phyloP scores from a whole-genome alignment of 2,329 filamentous ascomycete genomes.

The Endoconidiophora laricicola region DNA sequence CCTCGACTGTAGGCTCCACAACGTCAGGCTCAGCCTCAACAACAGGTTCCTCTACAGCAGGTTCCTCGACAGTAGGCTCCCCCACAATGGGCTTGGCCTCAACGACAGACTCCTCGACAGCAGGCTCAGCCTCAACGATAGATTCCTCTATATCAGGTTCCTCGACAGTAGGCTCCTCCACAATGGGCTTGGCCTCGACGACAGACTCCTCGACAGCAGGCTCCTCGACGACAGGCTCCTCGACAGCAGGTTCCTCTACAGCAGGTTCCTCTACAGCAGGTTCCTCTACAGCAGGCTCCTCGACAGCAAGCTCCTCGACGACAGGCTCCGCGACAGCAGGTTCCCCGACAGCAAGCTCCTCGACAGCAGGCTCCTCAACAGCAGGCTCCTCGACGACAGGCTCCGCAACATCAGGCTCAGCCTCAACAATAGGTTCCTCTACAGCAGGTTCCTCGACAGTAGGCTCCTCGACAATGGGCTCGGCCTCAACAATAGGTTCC shows the following conservation, averaged over 20 bases:
- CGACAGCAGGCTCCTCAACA: constrained; percentile 32
- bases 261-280: constrained; percentile 19
- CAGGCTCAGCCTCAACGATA: not conserved
- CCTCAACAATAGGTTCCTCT: not conserved
- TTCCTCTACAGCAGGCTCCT: constrained; percentile 35
- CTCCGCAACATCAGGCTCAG: constrained; percentile 25
- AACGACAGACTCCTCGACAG: constrained; percentile 21
- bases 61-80: too few species aligned
- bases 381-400: constrained; percentile 64
- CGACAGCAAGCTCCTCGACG: constrained; percentile 62
- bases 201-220: constrained; percentile 32
- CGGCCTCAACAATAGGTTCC: not conserved
- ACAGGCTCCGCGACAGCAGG: constrained; percentile 38
- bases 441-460: not conserved
- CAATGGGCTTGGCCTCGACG: constrained; percentile 15
- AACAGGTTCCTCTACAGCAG: too few species aligned
- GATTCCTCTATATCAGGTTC: constrained; percentile 12
- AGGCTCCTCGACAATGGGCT: not conserved
- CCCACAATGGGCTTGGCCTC: constrained; percentile 40
- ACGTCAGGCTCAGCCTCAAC: constrained; percentile 55
- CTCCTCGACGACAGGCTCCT: constrained; percentile 28
- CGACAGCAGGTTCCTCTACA: constrained; percentile 22
- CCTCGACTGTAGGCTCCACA: constrained; percentile 70
- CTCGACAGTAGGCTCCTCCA: constrained; percentile 47
- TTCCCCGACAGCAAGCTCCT: too few species aligned